A percentile compares a stretch with the other conserved stretches of the same genome.
These are phyloP conservation scores for Theobroma cacao DNA, from an alignment of 345 rosid genomes.

Conservation along the genomic window DNA sequence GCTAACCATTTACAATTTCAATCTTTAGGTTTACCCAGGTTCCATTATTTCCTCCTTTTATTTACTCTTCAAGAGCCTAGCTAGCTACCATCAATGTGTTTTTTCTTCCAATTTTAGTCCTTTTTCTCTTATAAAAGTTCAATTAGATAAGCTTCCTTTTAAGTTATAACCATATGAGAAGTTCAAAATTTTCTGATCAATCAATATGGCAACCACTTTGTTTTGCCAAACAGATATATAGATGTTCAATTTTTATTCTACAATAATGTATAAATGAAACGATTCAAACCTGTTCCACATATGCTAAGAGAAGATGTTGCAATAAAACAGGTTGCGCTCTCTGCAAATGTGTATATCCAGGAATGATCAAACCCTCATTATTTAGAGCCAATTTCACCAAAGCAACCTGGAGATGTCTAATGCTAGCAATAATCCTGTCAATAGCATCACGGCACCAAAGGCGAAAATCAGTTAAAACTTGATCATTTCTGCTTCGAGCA, in stretches of 20 bases:
- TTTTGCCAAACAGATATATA: background rate
- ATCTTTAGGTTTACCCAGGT: background rate
- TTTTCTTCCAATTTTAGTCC: background rate
- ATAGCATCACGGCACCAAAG: conserved; percentile 97
- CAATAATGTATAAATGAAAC: background rate
- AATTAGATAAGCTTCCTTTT: background rate
- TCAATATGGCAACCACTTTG: background rate
- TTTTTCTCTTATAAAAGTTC: background rate
- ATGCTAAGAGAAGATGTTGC: conserved; percentile 83
- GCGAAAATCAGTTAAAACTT: conserved; percentile 82
- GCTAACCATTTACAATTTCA: background rate
- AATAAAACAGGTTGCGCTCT: conserved; percentile 91
- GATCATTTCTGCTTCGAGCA: conserved; percentile 90
- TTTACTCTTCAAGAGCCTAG: background rate
- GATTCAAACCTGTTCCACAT: conserved; percentile 73
- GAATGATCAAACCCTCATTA: conserved; percentile 67
- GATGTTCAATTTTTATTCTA: background rate
- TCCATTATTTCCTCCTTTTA: background rate
- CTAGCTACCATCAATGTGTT: background rate
- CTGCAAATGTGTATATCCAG: conserved; percentile 96
- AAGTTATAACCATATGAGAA: background rate
- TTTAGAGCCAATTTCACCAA: conserved; percentile 71
- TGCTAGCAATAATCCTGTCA: conserved; percentile 45
- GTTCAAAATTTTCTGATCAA: background rate
- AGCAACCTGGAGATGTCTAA: conserved; percentile 57